Evolutionary conservation across 2,329 filamentous ascomycete species (phyloP), one percentile per base, ranked within the genome.

Genomic region (Lasiodiplodia sp.): DNA sequence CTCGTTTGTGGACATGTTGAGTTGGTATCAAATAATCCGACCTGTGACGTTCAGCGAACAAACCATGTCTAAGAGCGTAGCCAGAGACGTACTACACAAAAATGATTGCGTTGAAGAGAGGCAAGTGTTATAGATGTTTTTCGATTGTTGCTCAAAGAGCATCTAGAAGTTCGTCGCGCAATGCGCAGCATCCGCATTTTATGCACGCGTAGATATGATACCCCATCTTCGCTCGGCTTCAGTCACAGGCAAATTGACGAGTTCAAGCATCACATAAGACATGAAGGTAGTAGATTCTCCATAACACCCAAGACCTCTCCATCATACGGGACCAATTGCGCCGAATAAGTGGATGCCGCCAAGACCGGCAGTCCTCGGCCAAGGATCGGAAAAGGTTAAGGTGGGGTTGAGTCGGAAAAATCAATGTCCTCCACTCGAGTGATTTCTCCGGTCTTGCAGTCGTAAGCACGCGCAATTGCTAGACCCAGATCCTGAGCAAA

Each of bases 1-100:
- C n/a, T 63, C 58, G 40, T 51, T 63, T 12, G 58, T 49, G 2
- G 57, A 62, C 58, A 63, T 63, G n/a, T n/a, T 58, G 34, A 6
- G 4, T 18, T 18, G 18, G 53, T n/a, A 12, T 16, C 6, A 7
- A 16, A 21, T 57, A 3, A 1, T 52, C 18, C 5, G 23, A 1
- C 16, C 6, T 53, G 16, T 7, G 23, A 4, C 2, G 2, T n/a
- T 56, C 16, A 56, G 53, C 53, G 16, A 37, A 25, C 25, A 10
- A 8, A 34, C 7, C 1, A 31, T 28, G 4, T 4, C 14, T 21
- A 1, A 11, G n/a, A 47, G 44, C 18, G 4, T 21, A n/a, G 8
- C 21, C 44, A 10, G 21, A 11, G 2, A 21, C 44, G 0, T 10
- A 47, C 44, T 34, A 34, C 28, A 31, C 31, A 21, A 10, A 4